Evolutionary conservation across 169 alveolate genomes (phyloP).

Genomic region (Condylostoma magnum): DNA sequence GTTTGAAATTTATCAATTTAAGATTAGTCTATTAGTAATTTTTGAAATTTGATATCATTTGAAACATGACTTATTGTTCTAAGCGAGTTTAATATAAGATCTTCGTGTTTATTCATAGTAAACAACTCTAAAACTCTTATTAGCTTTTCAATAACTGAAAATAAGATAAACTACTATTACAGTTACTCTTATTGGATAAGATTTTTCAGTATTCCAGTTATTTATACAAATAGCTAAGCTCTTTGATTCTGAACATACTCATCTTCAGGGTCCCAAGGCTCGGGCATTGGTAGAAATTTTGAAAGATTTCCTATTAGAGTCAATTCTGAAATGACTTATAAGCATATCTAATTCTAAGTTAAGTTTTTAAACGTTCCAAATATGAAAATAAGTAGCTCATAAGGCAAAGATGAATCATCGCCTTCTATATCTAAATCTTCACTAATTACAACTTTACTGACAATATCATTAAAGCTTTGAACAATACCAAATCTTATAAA

Average conservation of each 20-base stretch:
- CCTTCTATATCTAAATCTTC: constrained; percentile 17
- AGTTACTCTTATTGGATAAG: constrained; percentile 32
- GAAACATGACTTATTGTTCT: constrained; percentile 47
- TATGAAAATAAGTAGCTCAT: constrained; percentile 42
- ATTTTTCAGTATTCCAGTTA: constrained; percentile 53
- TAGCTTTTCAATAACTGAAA: constrained; percentile 32
- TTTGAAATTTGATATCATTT: constrained; percentile 26
- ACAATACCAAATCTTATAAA: neutral
- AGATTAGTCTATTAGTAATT: neutral
- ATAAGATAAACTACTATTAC: constrained; percentile 20
- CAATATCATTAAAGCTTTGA: neutral
- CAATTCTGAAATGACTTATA: neutral
- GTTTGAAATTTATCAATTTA: neutral
- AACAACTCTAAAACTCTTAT: constrained; percentile 23
- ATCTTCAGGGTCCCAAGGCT: too few species aligned
- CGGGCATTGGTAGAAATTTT: constrained; percentile 1
- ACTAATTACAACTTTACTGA: neutral
- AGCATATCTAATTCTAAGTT: neutral
- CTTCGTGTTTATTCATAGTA: constrained; percentile 38
- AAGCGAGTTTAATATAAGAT: constrained; percentile 42
- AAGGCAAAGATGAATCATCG: constrained; percentile 29
- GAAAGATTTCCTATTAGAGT: neutral
- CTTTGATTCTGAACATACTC: too few species aligned
- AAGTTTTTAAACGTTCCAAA: constrained; percentile 46
- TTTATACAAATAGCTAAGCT: constrained; percentile 40